Base-by-base conservation (phyloP, 495 filamentous ascomycete genomes). In the Hypoxylon trugodes region DNA sequence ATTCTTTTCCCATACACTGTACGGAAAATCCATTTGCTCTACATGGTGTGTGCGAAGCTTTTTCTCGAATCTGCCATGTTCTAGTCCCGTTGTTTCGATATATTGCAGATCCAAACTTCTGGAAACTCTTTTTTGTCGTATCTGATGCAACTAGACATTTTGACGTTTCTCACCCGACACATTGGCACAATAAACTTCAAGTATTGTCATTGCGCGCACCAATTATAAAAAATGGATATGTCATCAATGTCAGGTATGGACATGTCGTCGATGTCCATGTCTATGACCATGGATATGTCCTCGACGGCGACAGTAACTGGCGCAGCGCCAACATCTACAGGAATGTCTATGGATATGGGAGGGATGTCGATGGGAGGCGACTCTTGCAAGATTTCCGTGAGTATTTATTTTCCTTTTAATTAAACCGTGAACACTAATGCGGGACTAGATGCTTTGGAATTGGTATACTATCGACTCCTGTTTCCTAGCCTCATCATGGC, bases 401-500 rank as follows among this genome's bases (percentile, higher is more conserved):
- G 24, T 38, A 2, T 9, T 16, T 19, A 9, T 12, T 18, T 28
- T 7, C 2, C n/a, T 4, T 33, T 33, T 12, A 45, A 45, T 1
- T 8, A 5, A 21, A 2, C 33, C 10, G 8, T 19, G 4, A 4
- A 36, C 22, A 30, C 26, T 60, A 16, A 52, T 4, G 6, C 3
- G n/a, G 4, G 3, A 9, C 22, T 52, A 87, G 84, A 90, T 90
- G 86, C 69, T 88, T 3, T 89, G 86, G 86, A 89, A 90, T 56
- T 90, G 87, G 86, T 77, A 84, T 56, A 87, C 83, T 2, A 69
- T 89, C 26, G 83, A 87, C 64, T 68, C 86, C 9, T 90, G 85
- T 81, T 89, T 90, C 75, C 73, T 90, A 57, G 74, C 85, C 19
- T 54, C 49, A 5, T 72, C 78, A 45, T 90, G 86, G 86, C 85